phyloP scores from a whole-genome alignment of 177 flowering plant genomes.

The Vitis hybrid region DNA sequence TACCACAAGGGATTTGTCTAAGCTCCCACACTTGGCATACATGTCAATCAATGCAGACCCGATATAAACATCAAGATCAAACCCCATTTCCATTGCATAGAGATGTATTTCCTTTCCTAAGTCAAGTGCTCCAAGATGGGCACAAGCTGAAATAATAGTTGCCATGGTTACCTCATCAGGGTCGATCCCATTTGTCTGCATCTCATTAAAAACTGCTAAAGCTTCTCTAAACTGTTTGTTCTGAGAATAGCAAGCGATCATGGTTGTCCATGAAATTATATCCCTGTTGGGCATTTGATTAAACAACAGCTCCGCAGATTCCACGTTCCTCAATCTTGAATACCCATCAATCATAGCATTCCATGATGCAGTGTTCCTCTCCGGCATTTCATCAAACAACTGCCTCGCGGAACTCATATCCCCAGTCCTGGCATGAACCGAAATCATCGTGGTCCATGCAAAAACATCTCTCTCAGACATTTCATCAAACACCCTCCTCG shows the following conservation, averaged over 20 bases:
- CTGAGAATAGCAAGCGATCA: constrained; percentile 75
- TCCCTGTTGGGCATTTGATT: constrained; percentile 56
- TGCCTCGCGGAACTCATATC: constrained; percentile 52
- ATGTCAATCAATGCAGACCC: constrained; percentile 81
- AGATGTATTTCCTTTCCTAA: constrained; percentile 63
- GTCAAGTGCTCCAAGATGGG: constrained; percentile 75
- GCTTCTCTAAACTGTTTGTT: constrained; percentile 51
- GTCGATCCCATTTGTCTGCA: constrained; percentile 40
- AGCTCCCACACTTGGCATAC: constrained; percentile 81
- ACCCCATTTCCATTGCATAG: constrained; percentile 36
- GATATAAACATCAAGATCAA: constrained; percentile 58
- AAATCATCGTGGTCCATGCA: constrained; percentile 70
- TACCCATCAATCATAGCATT: constrained; percentile 76
- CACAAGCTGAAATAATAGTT: constrained; percentile 78
- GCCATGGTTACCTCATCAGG: constrained; percentile 76
- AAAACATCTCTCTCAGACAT: constrained; percentile 65
- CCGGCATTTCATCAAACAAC: constrained; percentile 72
- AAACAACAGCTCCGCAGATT: constrained; percentile 53
- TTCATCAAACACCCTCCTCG: constrained; percentile 68
- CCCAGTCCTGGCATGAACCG: constrained; percentile 39
- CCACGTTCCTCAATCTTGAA: constrained; percentile 49
- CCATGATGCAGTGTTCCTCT: constrained; percentile 62
- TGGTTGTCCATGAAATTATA: constrained; percentile 79
- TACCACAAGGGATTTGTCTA: constrained; percentile 61
- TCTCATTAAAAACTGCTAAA: constrained; percentile 45